Evolutionary conservation across 495 filamentous ascomycete genomes (phyloP).

Genomic region (Emericellopsis terricola): DNA sequence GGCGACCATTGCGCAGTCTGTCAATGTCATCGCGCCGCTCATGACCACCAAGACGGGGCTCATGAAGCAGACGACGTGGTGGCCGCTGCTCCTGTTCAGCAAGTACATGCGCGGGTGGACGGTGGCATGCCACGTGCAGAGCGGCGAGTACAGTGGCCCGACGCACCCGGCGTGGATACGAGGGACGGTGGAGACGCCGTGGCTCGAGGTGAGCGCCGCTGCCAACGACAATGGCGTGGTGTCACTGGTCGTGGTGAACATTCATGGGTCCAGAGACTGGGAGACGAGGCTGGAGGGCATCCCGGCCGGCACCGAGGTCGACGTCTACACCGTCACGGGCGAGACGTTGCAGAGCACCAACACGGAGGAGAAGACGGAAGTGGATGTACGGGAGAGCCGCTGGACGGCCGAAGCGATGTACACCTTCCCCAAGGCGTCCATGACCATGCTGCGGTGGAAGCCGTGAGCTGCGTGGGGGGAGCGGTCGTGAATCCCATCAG

Average conservation of each 20-base stretch:
- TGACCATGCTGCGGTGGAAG: conserved; percentile 47
- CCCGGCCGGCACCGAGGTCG: conserved; percentile 16
- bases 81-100: conserved; percentile 54
- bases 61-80: conserved; percentile 60
- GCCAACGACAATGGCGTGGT: conserved; percentile 42
- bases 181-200: conserved; percentile 40
- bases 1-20: conserved; percentile 65
- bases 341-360: conserved; percentile 35
- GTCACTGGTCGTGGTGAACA: conserved; percentile 52
- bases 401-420: conserved; percentile 43
- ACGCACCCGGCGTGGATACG: conserved; percentile 49
- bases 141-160: conserved; percentile 39
- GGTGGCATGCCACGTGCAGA: conserved; percentile 39
- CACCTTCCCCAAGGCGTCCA: conserved; percentile 43
- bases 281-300: conserved; percentile 38
- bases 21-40: conserved; percentile 63
- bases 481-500: no score
- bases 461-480: no score
- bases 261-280: conserved; percentile 37
- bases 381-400: conserved; percentile 35
- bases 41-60: conserved; percentile 49
- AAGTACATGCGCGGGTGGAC: conserved; percentile 59
- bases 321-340: conserved; percentile 43
- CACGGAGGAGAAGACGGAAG: conserved; percentile 39
- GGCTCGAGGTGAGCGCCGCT: conserved; percentile 51